Evolutionary conservation across 352 stramenopile genomes (phyloP).

Genomic region (Phytophthora cajani): DNA sequence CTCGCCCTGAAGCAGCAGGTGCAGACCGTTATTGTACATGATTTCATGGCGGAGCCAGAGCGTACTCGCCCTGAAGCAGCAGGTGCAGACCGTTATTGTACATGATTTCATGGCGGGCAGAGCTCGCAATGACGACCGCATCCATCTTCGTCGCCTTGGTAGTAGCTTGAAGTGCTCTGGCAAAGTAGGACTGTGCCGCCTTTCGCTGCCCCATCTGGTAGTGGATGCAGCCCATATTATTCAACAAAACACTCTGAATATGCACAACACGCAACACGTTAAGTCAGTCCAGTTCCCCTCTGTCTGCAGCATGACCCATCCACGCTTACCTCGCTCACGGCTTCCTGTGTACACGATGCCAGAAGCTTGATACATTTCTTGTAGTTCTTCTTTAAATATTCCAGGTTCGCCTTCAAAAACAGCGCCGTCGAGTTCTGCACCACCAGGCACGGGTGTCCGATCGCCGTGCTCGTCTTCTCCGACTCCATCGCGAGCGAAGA

Average conservation of each 20-base stretch:
- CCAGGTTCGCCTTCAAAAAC: constrained; percentile 94
- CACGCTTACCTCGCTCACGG: constrained; percentile 73
- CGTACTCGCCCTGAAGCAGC: constrained; percentile 83
- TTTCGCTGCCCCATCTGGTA: constrained; percentile 91
- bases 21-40: constrained; percentile 93
- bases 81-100: constrained; percentile 94
- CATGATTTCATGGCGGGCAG: constrained; percentile 88
- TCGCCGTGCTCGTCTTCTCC: constrained; percentile 78
- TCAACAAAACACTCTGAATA: constrained; percentile 79
- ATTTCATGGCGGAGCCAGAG: constrained; percentile 89
- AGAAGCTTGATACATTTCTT: constrained; percentile 95
- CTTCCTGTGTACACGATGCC: constrained; percentile 86
- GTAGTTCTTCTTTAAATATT: constrained; percentile 95
- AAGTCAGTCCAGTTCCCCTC: constrained; percentile 3
- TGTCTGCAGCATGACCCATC: background rate
- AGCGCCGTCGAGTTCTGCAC: constrained; percentile 90
- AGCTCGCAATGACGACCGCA: constrained; percentile 68
- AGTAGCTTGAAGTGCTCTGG: constrained; percentile 77
- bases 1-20: constrained; percentile 87
- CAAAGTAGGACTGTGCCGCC: constrained; percentile 92
- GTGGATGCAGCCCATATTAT: constrained; percentile 94
- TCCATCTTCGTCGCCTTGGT: constrained; percentile 63
- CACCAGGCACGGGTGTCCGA: constrained; percentile 77
- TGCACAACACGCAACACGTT: background rate
- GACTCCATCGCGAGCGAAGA: constrained; percentile 43